Evolutionary conservation across 129 eudicot genomes (phyloP), one percentile per base, ranked within the genome.

Genomic region (Flaveria trinervia): DNA sequence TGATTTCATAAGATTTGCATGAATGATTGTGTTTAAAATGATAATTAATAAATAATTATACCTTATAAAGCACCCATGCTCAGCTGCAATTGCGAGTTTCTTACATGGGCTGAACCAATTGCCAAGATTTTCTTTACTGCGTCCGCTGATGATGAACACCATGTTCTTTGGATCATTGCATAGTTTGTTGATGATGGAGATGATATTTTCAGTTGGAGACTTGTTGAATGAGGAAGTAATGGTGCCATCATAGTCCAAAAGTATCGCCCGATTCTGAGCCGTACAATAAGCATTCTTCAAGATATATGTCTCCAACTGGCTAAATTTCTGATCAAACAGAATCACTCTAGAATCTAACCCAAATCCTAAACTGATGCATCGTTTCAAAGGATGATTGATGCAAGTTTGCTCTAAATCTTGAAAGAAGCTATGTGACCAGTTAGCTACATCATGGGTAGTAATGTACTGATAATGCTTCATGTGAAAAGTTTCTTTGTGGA

Each of bases 201-300:
- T 70, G 22, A 81, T 79, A 30, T 39, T 68, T 16, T 71, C 55
- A 79, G 76, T 79, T 9, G 79, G 70, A 33, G 7, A 20, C 25
- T 62, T 79, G 41, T 51, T 68, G n/a, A 83, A 72, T 8, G 81
- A 79, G 20, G 86, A 82, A 61, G 73, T 78, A 49, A 86, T 71
- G 17, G 89, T 82, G 23, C 85, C 82, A 23, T 86, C 89, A 54
- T 76, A 86, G 18, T 86, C 89, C 78, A 83, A 77, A 36, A 83
- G 36, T 66, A 80, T 82, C 3, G 85, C 86, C 69, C 81, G 79
- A 28, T 26, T 82, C 55, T 71, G 54, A 28, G 83, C 50, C 44
- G 33, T 79, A 20, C 48, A 12, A 68, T 76, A 82, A 18, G 79
- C 76, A n/a, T 82, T 49, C 25, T 73, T 83, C 69, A 83, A 56